Evolutionary conservation across 2,329 filamentous ascomycete genomes (phyloP).

Genomic region (Tricladium varicosporioides): DNA sequence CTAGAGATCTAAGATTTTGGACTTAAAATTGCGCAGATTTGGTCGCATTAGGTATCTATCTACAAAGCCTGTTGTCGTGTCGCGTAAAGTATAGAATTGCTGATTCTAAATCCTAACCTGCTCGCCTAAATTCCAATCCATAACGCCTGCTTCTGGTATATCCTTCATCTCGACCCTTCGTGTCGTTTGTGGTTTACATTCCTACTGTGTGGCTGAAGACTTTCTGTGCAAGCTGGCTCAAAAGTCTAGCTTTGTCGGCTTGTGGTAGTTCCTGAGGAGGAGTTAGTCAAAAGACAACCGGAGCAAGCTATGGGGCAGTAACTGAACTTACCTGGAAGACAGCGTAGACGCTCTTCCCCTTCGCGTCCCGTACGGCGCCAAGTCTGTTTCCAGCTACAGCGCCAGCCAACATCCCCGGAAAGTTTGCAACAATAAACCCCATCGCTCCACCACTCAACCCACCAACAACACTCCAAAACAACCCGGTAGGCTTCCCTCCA

Average conservation of each 20-base stretch:
- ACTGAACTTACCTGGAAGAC: slow-evolving; percentile 51
- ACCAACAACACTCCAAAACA: slow-evolving; percentile 86
- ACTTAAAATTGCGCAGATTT: too few relatives aligned
- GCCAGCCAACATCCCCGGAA: slow-evolving; percentile 84
- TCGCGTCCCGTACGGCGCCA: slow-evolving; percentile 85
- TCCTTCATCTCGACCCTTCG: too few relatives aligned
- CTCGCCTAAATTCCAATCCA: too few relatives aligned
- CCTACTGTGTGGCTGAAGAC: slow-evolving; percentile 80
- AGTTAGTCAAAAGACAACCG: slow-evolving; percentile 36
- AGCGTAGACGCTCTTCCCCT: slow-evolving; percentile 90
- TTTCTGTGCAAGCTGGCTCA: slow-evolving; percentile 81
- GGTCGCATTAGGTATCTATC: too few relatives aligned
- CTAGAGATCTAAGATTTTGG: too few relatives aligned
- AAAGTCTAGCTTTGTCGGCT: slow-evolving; percentile 73
- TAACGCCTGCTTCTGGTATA: too few relatives aligned
- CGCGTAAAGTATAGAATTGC: too few relatives aligned
- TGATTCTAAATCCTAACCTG: too few relatives aligned
- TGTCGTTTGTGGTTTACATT: neutral
- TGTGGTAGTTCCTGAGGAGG: slow-evolving; percentile 68
- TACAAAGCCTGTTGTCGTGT: too few relatives aligned
- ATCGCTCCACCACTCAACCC: slow-evolving; percentile 84
- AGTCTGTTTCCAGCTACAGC: slow-evolving; percentile 89
- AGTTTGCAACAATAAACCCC: slow-evolving; percentile 92
- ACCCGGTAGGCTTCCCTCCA: slow-evolving; percentile 59
- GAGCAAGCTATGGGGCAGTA: neutral